Base-by-base conservation (phyloP, 805 yeast species). In the Candida sakaeoensis region DNA sequence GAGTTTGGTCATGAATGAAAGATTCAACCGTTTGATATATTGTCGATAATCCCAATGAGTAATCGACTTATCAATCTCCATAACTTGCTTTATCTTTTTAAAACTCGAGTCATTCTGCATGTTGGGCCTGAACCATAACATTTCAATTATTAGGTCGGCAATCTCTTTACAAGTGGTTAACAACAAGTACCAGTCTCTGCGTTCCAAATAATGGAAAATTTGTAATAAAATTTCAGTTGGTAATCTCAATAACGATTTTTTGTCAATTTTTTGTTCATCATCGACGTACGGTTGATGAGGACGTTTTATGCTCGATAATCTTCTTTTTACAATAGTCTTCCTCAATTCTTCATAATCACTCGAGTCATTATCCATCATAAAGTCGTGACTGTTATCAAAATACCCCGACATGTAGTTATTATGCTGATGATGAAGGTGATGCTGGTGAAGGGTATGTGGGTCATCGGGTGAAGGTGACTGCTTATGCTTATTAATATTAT, bases 91-190 rank as follows among this genome's bases (percentile, higher is more conserved):
- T 36, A 89, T 73, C 45, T 75, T 75, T 32, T 61, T 60, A 47
- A 79, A 74, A 2, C 80, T 68, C 2, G 56, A 43, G 33, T 68
- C 71, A 44, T 70, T 68, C 45, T 74, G 76, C 59, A 86, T 71
- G 31, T 76, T 77, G 3, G 97, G 96, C 43, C 98, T 75, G 55
- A 86, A 85, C 95, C 96, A 90, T 22, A 90, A 65, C 30, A 82
- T 70, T 52, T 86, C 95, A 8, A 88, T 79, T 10, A 85, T 79
- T 30, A 85, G 68, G 48, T 79, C 76, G 8, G 89, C 85, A 84
- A 95, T 89, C 45, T 80, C 75, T 51, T 78, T 80, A 61, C 95
- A 89, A 6, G 87, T 90, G 1, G 87, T 70, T 45, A 87, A 64
- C 16, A 83, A 60, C 10, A 78, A 68, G 19, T 77, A 79, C 43